Evolutionary conservation across 1,284 basidiomycete genomes (phyloP).

Genomic region (Naganishia sp.): DNA sequence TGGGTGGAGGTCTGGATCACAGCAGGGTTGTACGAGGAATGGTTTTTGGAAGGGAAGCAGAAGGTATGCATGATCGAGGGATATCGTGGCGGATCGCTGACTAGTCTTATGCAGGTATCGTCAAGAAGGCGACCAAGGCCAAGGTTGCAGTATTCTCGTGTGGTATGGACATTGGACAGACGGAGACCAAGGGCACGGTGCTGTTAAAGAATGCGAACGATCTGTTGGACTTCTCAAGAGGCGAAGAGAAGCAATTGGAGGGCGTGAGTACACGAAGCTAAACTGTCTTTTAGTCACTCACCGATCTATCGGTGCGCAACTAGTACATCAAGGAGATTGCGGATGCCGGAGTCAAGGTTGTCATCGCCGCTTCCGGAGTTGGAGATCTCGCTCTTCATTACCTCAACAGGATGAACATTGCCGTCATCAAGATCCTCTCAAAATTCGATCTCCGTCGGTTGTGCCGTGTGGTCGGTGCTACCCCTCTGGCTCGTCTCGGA

Average conservation of each 20-base stretch:
- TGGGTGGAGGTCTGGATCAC: constrained; percentile 81
- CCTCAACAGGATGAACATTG: constrained; percentile 89
- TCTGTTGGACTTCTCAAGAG: constrained; percentile 91
- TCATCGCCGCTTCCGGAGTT: constrained; percentile 88
- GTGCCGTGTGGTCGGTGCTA: constrained; percentile 93
- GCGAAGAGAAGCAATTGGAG: constrained; percentile 94
- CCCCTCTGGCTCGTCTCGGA: constrained; percentile 91
- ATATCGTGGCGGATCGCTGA: neutral
- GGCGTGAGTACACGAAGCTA: constrained; percentile 61
- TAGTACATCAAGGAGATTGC: constrained; percentile 97
- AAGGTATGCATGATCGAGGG: constrained; percentile 61
- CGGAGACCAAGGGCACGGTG: constrained; percentile 98
- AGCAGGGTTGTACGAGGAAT: constrained; percentile 94
- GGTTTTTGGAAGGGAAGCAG: constrained; percentile 96
- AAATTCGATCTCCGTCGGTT: constrained; percentile 96
- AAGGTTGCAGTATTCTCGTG: constrained; percentile 95
- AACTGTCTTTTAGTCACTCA: neutral
- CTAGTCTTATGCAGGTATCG: constrained; percentile 58
- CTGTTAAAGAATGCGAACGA: constrained; percentile 94
- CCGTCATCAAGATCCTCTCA: constrained; percentile 94
- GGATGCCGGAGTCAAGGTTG: constrained; percentile 88
- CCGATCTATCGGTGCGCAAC: neutral
- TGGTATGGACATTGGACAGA: constrained; percentile 89
- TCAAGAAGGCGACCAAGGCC: constrained; percentile 78
- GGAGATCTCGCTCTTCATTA: constrained; percentile 98